Evolutionary conservation across 768 basidiomycete genomes (phyloP).

Genomic region (Rhodotorula diobovata): DNA sequence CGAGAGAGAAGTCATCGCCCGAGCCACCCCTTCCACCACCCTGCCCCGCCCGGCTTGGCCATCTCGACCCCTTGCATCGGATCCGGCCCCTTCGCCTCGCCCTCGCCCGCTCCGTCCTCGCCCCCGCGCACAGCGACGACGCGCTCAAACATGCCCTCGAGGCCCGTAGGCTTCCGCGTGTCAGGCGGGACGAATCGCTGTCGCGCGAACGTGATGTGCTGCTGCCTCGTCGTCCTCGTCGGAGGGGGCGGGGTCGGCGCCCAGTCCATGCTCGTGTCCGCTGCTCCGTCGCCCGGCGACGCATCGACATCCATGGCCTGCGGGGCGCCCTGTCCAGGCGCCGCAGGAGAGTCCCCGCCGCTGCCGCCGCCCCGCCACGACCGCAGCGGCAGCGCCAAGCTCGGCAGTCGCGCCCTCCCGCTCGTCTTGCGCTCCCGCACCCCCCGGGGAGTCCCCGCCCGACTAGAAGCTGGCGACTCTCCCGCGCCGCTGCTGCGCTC

Average conservation of each 20-base stretch:
- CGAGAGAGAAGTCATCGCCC: not conserved
- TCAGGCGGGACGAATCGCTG: slow-evolving; percentile 28
- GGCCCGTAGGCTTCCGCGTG: slow-evolving; percentile 19
- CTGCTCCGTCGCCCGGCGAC: not conserved
- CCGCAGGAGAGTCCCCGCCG: too few relatives aligned
- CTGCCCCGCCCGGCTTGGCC: not conserved
- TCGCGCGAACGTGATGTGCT: not conserved
- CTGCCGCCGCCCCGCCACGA: not conserved
- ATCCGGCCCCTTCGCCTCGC: not conserved
- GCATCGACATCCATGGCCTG: slow-evolving; percentile 6
- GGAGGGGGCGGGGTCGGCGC: not conserved
- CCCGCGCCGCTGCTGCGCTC: not conserved
- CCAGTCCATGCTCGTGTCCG: slow-evolving; percentile 33
- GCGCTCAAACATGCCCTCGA: slow-evolving; percentile 27
- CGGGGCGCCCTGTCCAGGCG: not conserved
- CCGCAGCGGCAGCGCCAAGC: not conserved
- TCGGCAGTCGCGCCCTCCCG: not conserved
- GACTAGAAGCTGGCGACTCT: too few relatives aligned
- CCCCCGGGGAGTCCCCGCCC: not conserved
- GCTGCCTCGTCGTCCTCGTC: not conserved
- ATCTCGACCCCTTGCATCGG: slow-evolving; percentile 6
- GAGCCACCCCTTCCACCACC: not conserved
- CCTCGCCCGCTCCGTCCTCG: not conserved
- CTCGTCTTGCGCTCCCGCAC: not conserved
- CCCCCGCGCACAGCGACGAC: not conserved